Conservation (phyloP, 306 rosid genomes). For the Crotalaria pallida region DNA sequence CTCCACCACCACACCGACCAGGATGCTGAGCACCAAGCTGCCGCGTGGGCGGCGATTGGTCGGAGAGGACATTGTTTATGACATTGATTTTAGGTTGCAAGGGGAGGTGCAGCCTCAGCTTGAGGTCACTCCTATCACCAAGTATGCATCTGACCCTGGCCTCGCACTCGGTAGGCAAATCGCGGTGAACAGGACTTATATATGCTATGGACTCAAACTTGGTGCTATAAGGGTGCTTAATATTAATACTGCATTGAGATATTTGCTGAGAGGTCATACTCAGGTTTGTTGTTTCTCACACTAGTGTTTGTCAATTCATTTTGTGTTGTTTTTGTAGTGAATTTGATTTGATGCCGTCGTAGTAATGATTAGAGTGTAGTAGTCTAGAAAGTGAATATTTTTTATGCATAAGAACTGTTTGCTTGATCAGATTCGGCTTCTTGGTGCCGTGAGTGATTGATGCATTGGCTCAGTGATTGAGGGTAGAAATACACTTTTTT, state of each 20-base stretch:
- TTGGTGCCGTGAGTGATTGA: slow-evolving; percentile 5
- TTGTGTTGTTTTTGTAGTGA: slow-evolving; percentile 5
- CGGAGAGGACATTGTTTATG: slow-evolving; percentile 45
- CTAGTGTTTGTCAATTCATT: background rate
- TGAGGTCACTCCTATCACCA: slow-evolving; percentile 71
- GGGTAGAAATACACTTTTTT: background rate
- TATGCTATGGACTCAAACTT: slow-evolving; percentile 66
- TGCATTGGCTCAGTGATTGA: slow-evolving; percentile 4
- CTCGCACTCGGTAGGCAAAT: slow-evolving; percentile 66
- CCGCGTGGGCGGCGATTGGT: slow-evolving; percentile 60
- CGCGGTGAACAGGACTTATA: slow-evolving; percentile 65
- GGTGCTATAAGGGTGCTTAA: slow-evolving; percentile 70
- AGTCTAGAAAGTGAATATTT: background rate
- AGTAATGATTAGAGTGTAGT: slow-evolving; percentile 9
- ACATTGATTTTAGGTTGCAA: slow-evolving; percentile 45
- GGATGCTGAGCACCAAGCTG: slow-evolving; percentile 50
- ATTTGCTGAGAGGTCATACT: slow-evolving; percentile 71
- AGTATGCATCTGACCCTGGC: slow-evolving; percentile 66
- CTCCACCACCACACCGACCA: slow-evolving; percentile 39
- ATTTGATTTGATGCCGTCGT: background rate
- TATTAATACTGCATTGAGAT: slow-evolving; percentile 58
- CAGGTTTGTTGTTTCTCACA: slow-evolving; percentile 38
- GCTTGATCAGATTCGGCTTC: slow-evolving; percentile 6
- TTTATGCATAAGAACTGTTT: background rate
- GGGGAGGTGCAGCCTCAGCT: slow-evolving; percentile 76